Percentiles rank a stretch among this genome's conserved stretches.
phyloP scores from a whole-genome alignment of 306 rosid genomes.

The Cicer pinnatifidum region DNA sequence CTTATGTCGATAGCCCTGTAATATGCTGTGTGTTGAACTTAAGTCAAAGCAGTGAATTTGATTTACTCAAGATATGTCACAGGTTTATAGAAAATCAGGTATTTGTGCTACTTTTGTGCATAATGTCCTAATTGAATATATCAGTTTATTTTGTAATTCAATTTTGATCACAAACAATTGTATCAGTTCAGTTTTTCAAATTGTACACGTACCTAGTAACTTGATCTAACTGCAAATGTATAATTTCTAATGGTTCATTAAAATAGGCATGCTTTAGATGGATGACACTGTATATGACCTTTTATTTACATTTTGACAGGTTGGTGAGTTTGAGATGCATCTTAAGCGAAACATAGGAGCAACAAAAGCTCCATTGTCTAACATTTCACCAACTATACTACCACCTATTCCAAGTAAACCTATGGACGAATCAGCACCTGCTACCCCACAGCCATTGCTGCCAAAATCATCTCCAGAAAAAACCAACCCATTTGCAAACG shows the following conservation, averaged over 20 bases:
- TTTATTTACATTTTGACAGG: constrained; percentile 53
- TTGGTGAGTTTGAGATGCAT: constrained; percentile 98
- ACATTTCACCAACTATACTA: constrained; percentile 70
- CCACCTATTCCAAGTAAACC: constrained; percentile 87
- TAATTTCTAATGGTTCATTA: constrained; percentile 13
- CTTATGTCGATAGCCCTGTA: constrained; percentile 30
- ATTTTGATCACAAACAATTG: constrained; percentile 29
- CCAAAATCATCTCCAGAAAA: constrained; percentile 70
- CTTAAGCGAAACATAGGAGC: constrained; percentile 86
- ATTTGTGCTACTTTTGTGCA: constrained; percentile 36
- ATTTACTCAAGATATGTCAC: constrained; percentile 34
- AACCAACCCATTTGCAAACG: constrained; percentile 60
- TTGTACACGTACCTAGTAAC: constrained; percentile 3
- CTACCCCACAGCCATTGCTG: constrained; percentile 53
- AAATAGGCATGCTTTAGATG: constrained; percentile 33
- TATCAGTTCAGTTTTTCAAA: constrained; percentile 13
- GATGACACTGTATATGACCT: constrained; percentile 38
- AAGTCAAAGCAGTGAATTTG: constrained; percentile 20
- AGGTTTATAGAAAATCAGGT: constrained; percentile 33
- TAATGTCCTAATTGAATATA: constrained; percentile 17
- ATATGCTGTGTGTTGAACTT: constrained; percentile 25
- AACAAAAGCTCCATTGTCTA: constrained; percentile 61
- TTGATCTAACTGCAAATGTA: constrained; percentile 5
- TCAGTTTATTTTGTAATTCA: not conserved
- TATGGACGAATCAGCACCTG: constrained; percentile 67